Evolutionary conservation across 352 stramenopile genomes (phyloP).

Genomic region (Globisporangium polare): DNA sequence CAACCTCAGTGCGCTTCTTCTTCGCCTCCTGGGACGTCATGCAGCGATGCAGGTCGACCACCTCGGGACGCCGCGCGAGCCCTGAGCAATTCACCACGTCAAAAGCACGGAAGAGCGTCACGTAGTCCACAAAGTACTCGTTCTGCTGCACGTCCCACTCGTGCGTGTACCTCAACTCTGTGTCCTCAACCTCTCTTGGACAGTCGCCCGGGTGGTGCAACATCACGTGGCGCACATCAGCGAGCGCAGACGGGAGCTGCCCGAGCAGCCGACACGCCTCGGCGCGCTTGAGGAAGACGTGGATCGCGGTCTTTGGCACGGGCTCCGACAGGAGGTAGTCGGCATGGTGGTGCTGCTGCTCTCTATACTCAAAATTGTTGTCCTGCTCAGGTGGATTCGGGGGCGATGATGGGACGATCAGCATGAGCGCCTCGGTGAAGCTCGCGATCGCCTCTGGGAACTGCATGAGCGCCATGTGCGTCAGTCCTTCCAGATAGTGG

Average conservation of each 20-base stretch:
- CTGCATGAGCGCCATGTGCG: constrained; percentile 30
- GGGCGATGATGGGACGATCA: constrained; percentile 13
- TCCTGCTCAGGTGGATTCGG: constrained; percentile 5
- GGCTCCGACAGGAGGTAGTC: constrained; percentile 8
- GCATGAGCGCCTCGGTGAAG: constrained; percentile 40
- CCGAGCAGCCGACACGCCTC: constrained; percentile 41
- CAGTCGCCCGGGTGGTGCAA: constrained; percentile 21
- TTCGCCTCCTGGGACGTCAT: constrained; percentile 6
- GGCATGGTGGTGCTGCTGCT: background rate
- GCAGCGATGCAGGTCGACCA: constrained; percentile 26
- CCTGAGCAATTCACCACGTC: constrained; percentile 36
- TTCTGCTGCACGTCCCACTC: constrained; percentile 41
- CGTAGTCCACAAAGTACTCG: constrained; percentile 48
- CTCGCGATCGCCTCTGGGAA: constrained; percentile 30
- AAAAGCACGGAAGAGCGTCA: constrained; percentile 44
- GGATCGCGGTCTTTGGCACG: constrained; percentile 25
- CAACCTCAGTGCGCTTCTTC: constrained; percentile 15
- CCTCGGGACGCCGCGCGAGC: constrained; percentile 37
- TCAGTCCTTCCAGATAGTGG: constrained; percentile 31
- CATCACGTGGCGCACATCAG: constrained; percentile 36
- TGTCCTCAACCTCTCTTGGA: constrained; percentile 9
- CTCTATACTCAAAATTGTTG: constrained; percentile 4
- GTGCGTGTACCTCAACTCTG: constrained; percentile 17
- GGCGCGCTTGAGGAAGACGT: constrained; percentile 39
- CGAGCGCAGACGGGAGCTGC: constrained; percentile 40